Evolutionary conservation across 768 basidiomycete species (phyloP).

Genomic region (Rhodotorula graminis): DNA sequence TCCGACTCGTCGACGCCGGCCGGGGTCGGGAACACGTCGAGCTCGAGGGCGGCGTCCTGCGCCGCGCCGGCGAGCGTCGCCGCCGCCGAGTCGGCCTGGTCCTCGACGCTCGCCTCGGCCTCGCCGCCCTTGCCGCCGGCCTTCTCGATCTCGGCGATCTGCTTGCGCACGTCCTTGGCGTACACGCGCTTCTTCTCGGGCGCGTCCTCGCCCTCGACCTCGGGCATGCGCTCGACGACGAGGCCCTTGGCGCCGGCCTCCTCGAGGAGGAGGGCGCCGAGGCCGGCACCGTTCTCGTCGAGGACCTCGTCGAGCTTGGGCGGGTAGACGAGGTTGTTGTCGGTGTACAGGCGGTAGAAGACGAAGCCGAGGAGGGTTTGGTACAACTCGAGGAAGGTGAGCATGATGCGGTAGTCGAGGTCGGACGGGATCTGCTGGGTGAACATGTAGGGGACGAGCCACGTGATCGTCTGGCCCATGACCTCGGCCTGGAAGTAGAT

Average conservation of each 20-base stretch:
- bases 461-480: conserved; percentile 84
- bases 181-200: conserved; percentile 50
- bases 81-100: conserved; percentile 37
- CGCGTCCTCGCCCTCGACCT: conserved; percentile 31
- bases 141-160: conserved; percentile 39
- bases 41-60: conserved; percentile 44
- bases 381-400: conserved; percentile 96
- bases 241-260: conserved; percentile 48
- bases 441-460: conserved; percentile 97
- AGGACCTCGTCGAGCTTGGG: conserved; percentile 85
- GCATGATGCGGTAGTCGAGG: conserved; percentile 94
- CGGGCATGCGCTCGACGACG: conserved; percentile 45
- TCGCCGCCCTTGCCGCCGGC: conserved; percentile 11
- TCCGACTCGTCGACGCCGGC: conserved; percentile 43
- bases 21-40: conserved; percentile 45
- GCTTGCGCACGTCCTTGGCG: conserved; percentile 57
- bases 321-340: conserved; percentile 87
- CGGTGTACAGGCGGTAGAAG: conserved; percentile 97
- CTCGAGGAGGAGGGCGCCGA: conserved; percentile 76
- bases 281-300: conserved; percentile 72
- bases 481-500: conserved; percentile 96
- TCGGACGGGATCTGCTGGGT: conserved; percentile 89
- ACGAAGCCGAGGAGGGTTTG: conserved; percentile 93
- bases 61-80: conserved; percentile 37
- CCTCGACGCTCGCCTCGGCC: conserved; percentile 37